These are phyloP conservation scores for Voacanga thouarsii DNA, from an alignment of 257 asterid genomes.

Conservation along the genomic window DNA sequence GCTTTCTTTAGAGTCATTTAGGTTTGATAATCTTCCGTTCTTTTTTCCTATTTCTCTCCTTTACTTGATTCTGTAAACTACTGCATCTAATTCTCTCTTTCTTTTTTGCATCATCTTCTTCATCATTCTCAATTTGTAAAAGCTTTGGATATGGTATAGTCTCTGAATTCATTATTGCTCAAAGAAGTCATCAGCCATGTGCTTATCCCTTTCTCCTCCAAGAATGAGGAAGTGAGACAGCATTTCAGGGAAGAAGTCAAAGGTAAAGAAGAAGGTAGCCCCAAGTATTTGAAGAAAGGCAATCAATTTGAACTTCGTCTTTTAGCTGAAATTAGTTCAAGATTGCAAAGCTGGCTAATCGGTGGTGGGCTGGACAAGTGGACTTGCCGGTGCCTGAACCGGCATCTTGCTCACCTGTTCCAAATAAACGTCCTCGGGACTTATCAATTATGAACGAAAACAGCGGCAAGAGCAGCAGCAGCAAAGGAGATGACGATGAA, in stretches of 20 bases:
- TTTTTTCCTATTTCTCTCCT: slow-evolving; percentile 8
- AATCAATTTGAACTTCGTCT: not conserved
- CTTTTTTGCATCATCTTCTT: slow-evolving; percentile 1
- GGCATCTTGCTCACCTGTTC: slow-evolving; percentile 26
- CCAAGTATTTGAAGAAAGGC: not conserved
- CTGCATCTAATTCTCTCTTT: slow-evolving; percentile 24
- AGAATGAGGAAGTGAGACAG: not conserved
- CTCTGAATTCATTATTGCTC: not conserved
- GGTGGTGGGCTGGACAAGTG: slow-evolving; percentile 64
- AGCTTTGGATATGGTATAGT: not conserved
- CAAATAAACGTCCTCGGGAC: slow-evolving; percentile 28
- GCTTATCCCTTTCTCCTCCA: not conserved
- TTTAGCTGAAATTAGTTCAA: slow-evolving; percentile 7
- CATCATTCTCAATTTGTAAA: not conserved
- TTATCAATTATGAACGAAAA: slow-evolving; percentile 28
- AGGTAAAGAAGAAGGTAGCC: not conserved
- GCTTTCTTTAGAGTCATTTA: not conserved
- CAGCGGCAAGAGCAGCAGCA: slow-evolving; percentile 32
- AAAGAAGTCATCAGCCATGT: not conserved
- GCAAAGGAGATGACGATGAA: slow-evolving; percentile 41
- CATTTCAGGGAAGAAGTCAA: not conserved
- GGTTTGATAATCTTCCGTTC: not conserved
- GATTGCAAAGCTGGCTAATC: slow-evolving; percentile 40
- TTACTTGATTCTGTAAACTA: slow-evolving; percentile 30
- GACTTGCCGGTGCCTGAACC: slow-evolving; percentile 43